These are phyloP conservation scores for Phytophthora cactorum DNA, from an alignment of 352 stramenopile genomes.

Conservation along the genomic window DNA sequence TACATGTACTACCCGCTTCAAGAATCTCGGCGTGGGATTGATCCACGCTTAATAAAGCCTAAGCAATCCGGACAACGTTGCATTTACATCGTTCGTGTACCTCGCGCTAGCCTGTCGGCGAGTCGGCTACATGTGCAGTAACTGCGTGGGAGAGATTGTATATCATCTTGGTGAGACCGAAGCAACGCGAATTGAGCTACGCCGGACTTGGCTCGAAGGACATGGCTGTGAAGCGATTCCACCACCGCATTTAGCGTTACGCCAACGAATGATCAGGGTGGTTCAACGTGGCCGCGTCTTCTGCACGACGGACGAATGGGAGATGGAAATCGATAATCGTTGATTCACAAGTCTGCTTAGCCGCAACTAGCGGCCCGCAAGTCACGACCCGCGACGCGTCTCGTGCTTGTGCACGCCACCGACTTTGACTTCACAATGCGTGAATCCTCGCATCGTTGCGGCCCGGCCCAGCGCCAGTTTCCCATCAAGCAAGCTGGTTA, in stretches of 20 bases:
- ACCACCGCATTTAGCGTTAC: background rate
- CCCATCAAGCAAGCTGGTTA: slow-evolving; percentile 19
- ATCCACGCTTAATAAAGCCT: background rate
- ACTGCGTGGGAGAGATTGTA: background rate
- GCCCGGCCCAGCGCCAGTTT: slow-evolving; percentile 6
- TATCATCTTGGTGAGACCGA: slow-evolving; percentile 9
- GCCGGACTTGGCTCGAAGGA: background rate
- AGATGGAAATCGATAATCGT: background rate
- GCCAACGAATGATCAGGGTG: background rate
- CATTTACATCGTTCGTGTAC: slow-evolving; percentile 1
- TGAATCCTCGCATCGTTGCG: slow-evolving; percentile 9
- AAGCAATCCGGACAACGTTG: slow-evolving; percentile 11
- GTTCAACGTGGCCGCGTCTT: slow-evolving; percentile 3
- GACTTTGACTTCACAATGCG: slow-evolving; percentile 4
- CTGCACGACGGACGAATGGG: background rate
- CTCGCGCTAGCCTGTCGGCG: background rate
- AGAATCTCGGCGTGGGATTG: slow-evolving; percentile 1
- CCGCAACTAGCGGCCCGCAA: too few species aligned
- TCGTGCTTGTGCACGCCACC: background rate
- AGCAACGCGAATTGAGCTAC: background rate
- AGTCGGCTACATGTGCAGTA: background rate
- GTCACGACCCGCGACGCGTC: background rate
- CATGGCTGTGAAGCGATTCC: background rate
- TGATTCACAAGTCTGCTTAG: background rate
- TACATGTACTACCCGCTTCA: background rate